Base-by-base conservation (phyloP, 805 yeast genomes). In the Monosporozyma solicola region DNA sequence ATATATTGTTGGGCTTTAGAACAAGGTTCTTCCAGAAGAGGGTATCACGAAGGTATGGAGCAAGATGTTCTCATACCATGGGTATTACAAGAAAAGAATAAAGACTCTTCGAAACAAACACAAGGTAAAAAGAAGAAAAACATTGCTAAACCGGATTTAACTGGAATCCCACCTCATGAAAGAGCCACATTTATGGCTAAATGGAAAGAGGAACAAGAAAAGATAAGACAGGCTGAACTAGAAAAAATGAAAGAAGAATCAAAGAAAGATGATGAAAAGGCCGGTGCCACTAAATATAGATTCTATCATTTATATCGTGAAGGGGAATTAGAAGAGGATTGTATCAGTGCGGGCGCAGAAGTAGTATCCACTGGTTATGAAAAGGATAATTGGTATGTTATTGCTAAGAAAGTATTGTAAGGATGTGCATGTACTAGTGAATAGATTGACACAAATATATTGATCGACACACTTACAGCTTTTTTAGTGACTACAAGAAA, bases 1-100 rank as follows among this genome's bases (percentile, higher is more conserved):
- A 79, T 94, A 7, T 94, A 92, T 66, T 95, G 95, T 51, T 94
- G 99, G 99, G 99, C 99, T 0, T 69, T 94, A 51, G 99, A 94
- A 59, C 99, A 94, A 67, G 86, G 84, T 53, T 77, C 75, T 25
- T 86, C 96, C 0, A 76, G 97, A 59, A 76, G 98, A 61, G 98
- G 98, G 0, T 94, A 89, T 71, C 83, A 85, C 58, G 91, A 83
- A 59, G 95, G 95, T 10, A 90, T 85, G 80, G 90, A 86, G 51
- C 98, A 88, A 66, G 99, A 94, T 65, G 87, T 92, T 1, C 70
- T 94, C 61, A 96, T 94, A 20, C 99, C 99, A 0, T 94, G 99
- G 99, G 96, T 91, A 1, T 71, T 84, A 32, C 82, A 82, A 57
- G 74, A 75, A 52, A 77, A 75, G 55, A 69, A 71, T 47, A 41